These are phyloP conservation scores for Calonectria honghensis DNA, from an alignment of 2,329 filamentous ascomycete species.

Conservation along the genomic window DNA sequence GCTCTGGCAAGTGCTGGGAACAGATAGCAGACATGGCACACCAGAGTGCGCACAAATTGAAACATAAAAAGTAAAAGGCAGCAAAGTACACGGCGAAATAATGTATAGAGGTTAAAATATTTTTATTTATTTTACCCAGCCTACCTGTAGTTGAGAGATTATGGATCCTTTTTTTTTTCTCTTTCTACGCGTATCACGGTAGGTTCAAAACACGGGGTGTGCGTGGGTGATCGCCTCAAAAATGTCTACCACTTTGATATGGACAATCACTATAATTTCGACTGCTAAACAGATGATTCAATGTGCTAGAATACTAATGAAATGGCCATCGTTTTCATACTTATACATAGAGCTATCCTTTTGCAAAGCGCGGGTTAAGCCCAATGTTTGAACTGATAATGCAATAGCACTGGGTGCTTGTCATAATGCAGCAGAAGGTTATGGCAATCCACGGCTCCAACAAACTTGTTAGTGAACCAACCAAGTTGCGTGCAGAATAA, in stretches of 20 bases:
- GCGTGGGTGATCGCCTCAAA: background rate
- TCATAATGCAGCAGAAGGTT: background rate
- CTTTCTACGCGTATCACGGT: background rate
- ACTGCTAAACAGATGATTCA: background rate
- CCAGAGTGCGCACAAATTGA: background rate
- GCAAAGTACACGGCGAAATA: background rate
- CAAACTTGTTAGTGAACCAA: background rate
- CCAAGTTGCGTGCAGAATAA: background rate
- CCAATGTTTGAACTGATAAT: constrained; percentile 32
- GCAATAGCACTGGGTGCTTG: background rate
- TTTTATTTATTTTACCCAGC: background rate
- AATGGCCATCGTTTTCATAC: background rate
- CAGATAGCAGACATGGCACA: constrained; percentile 2
- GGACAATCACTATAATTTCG: background rate
- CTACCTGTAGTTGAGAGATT: background rate
- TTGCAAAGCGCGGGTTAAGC: background rate
- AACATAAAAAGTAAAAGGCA: background rate
- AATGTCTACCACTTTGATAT: background rate
- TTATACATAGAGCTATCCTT: background rate
- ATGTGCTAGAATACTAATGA: background rate
- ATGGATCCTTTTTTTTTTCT: background rate
- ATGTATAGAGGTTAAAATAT: background rate
- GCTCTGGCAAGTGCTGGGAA: constrained; percentile 6
- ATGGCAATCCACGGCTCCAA: background rate
- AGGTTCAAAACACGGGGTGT: background rate